Percentiles rank a stretch among this genome's conserved stretches.
These are phyloP conservation scores for Oenanthe javanica DNA, from an alignment of 140 eudicot genomes.

Conservation along the genomic window DNA sequence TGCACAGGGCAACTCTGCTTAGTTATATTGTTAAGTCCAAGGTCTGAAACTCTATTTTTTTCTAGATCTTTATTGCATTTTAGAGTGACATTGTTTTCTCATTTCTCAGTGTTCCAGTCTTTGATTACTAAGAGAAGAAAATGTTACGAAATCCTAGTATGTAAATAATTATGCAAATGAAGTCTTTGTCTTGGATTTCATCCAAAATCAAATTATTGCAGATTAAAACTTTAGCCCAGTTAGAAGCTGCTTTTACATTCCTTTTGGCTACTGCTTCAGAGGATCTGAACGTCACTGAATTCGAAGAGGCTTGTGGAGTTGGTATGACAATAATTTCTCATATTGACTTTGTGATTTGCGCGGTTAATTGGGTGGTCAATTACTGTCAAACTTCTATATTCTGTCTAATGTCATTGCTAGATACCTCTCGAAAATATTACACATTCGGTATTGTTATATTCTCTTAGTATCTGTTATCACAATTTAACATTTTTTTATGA, in stretches of 20 bases:
- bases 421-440: constrained; percentile 72
- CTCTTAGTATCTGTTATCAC: background rate
- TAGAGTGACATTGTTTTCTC: background rate
- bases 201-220: constrained; percentile 17
- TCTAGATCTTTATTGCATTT: background rate
- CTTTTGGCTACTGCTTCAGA: constrained; percentile 54
- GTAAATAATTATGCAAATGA: background rate
- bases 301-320: constrained; percentile 88
- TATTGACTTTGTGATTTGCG: background rate
- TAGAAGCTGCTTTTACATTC: constrained; percentile 82
- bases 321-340: constrained; percentile 35
- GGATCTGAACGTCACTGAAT: constrained; percentile 42
- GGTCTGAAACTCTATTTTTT: constrained; percentile 31
- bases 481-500: background rate
- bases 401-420: background rate
- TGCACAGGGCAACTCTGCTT: constrained; percentile 65
- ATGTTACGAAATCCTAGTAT: background rate
- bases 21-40: constrained; percentile 57
- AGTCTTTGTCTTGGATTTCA: background rate
- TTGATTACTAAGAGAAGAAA: background rate
- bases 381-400: background rate
- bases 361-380: background rate
- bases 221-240: constrained; percentile 81
- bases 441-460: constrained; percentile 65
- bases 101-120: background rate